Conservation (phyloP, 306 rosid genomes). For the Boehmeria nivea region DNA sequence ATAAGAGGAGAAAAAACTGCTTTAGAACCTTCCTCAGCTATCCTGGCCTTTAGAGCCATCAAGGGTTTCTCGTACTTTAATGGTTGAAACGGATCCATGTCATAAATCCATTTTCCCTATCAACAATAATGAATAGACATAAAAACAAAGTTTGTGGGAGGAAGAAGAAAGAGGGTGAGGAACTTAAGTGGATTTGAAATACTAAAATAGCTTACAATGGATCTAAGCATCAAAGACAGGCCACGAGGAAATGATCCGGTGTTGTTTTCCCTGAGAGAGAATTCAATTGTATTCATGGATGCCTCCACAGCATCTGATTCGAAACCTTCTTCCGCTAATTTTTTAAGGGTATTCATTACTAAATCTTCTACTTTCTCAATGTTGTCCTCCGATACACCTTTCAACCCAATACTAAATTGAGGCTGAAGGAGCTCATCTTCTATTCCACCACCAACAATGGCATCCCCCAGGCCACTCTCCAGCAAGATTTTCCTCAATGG, state of each 20-base stretch:
- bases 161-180: not conserved
- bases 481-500: slow-evolving; percentile 87
- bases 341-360: slow-evolving; percentile 52
- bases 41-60: slow-evolving; percentile 74
- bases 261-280: slow-evolving; percentile 95
- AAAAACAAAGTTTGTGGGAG: not conserved
- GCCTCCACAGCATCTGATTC: slow-evolving; percentile 91
- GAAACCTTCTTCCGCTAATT: slow-evolving; percentile 82
- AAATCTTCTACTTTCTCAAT: slow-evolving; percentile 81
- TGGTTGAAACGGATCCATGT: slow-evolving; percentile 95
- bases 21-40: slow-evolving; percentile 79
- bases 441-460: slow-evolving; percentile 94
- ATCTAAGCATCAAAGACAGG: slow-evolving; percentile 89
- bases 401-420: slow-evolving; percentile 89
- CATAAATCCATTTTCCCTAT: slow-evolving; percentile 98
- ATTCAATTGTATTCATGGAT: slow-evolving; percentile 98
- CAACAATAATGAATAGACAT: slow-evolving; percentile 13
- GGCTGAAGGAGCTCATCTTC: slow-evolving; percentile 98
- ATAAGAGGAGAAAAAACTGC: slow-evolving; percentile 87
- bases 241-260: slow-evolving; percentile 99
- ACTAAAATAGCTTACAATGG: slow-evolving; percentile 61
- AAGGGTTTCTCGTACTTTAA: slow-evolving; percentile 90
- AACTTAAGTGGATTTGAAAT: not conserved
- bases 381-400: slow-evolving; percentile 74
- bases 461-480: slow-evolving; percentile 96